phyloP scores from a whole-genome alignment of 2,329 filamentous ascomycete genomes.

The Amylocarpus encephaloides region DNA sequence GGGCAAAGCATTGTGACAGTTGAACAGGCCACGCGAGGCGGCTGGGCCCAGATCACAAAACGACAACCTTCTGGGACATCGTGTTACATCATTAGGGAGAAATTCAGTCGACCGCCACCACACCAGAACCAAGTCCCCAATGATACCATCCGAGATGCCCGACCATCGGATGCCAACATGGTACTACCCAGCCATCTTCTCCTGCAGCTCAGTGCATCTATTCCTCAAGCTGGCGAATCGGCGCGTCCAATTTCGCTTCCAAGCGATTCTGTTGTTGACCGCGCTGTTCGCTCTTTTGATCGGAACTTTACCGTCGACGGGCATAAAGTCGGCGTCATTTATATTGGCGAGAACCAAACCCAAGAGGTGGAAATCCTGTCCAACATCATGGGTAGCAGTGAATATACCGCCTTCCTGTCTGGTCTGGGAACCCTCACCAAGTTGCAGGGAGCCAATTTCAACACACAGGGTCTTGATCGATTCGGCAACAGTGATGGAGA shows the following conservation, averaged over 20 bases:
- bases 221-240: constrained; percentile 49
- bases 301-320: constrained; percentile 85
- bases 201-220: constrained; percentile 60
- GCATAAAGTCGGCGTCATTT: constrained; percentile 92
- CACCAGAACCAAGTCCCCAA: constrained; percentile 47
- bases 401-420: constrained; percentile 81
- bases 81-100: constrained; percentile 46
- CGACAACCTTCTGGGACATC: constrained; percentile 64
- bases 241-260: constrained; percentile 72
- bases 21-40: constrained; percentile 60
- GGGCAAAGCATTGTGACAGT: constrained; percentile 70
- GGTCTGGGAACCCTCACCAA: constrained; percentile 75
- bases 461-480: constrained; percentile 84
- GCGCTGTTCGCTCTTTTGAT: constrained; percentile 78
- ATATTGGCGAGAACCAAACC: constrained; percentile 81
- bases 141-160: constrained; percentile 44
- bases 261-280: constrained; percentile 43
- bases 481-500: constrained; percentile 74
- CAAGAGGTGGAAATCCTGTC: constrained; percentile 77
- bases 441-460: constrained; percentile 78
- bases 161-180: constrained; percentile 48
- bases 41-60: constrained; percentile 65
- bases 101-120: constrained; percentile 50
- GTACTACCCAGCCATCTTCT: constrained; percentile 70
- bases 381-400: constrained; percentile 78